Evolutionary conservation across 1,284 basidiomycete species (phyloP), one percentile per base, ranked within the genome.

Genomic region (Ganoderma leucocontextum): DNA sequence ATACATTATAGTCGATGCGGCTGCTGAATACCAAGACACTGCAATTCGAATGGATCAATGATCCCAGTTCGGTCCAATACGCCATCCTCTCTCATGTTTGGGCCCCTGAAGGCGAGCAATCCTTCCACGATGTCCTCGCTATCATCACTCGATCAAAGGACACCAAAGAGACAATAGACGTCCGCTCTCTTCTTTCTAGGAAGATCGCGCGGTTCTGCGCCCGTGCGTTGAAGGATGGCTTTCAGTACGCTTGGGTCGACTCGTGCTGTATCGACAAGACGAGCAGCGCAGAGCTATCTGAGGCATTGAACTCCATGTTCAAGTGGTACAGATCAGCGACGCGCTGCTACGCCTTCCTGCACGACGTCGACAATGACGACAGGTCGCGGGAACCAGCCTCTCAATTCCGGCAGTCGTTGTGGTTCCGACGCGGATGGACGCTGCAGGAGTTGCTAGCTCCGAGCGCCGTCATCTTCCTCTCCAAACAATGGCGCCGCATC

Each of bases 381-480:
- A 29, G 29, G 29, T 29, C 29, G 29, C 29, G 29, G 29, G 29
- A 29, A 29, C 29, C 29, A 29, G 29, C 29, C 29, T 29, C 29
- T 29, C 29, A 29, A 2, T 29, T 29, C 2, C 29, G 29, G 29
- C 29, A 29, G 29, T 29, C 29, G 29, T 29, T 29, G 29, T 68
- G 66, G 66, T 63, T 49, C 47, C 64, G 63, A 3, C 62, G 66
- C 9, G 39, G 57, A 13, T 68, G 66, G 66, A 68, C 66, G 15
- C 52, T 68, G 15, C 66, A 68, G 59, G 66, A 68, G 29, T 63
- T 68, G 33, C 57, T 68, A 52, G 63, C 66, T 3, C 63, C 66
- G 2, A 12, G 7, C 10, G 22, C 19, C 15, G 49, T 64, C 29
- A 39, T 68, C 25, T 68, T 68, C 39, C 33, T 68, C 10, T 61